Evolutionary conservation across 2,329 filamentous ascomycete genomes (phyloP), one percentile per base, ranked within the genome.

Genomic region (Nemania sp.): DNA sequence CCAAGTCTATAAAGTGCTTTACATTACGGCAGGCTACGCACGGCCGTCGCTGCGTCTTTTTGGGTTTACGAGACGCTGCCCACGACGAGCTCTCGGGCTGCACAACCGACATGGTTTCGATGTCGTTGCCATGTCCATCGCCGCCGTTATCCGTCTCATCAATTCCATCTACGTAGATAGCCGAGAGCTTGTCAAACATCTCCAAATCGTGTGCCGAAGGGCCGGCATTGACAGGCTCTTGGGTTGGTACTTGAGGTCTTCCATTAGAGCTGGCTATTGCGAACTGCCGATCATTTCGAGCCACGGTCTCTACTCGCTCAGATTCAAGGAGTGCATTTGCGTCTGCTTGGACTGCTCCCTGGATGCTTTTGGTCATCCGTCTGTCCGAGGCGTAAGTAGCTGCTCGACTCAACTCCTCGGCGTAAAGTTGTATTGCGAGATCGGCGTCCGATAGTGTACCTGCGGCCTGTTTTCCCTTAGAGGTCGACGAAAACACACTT

Each of bases 351-450:
- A 73, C 62, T 8, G 74, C 73, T 5, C 29, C 5, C 20, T 73
- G 69, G 11, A 75, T 67, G 56, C 75, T 75, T 35, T 49, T 72
- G 10, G 71, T 67, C 71, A 75, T 75, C 54, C 66, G 59, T 26
- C 64, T 57, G 58, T 75, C 74, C 13, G 60, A 64, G n/a, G 60
- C 52, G 20, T 70, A 70, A 0, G 24, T 52, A 10, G 63, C 32
- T 5, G 70, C 66, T 15, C n/a, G 51, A 3, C 66, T 15, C 3
- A 76, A 41, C 26, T 76, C 74, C 27, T 73, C 56, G 2, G 66
- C 7, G 32, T 64, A 69, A 7, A 76, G 63, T 18, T 70, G 63
- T 15, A 73, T 27, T 20, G 74, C 72, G 10, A 76, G 3, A 0
- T 75, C 61, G 1, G 45, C 61, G 29, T 76, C 73, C 1, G 73